Evolutionary conservation across 176 grass and related monocot genomes (phyloP).

Genomic region (Zea luxurians): DNA sequence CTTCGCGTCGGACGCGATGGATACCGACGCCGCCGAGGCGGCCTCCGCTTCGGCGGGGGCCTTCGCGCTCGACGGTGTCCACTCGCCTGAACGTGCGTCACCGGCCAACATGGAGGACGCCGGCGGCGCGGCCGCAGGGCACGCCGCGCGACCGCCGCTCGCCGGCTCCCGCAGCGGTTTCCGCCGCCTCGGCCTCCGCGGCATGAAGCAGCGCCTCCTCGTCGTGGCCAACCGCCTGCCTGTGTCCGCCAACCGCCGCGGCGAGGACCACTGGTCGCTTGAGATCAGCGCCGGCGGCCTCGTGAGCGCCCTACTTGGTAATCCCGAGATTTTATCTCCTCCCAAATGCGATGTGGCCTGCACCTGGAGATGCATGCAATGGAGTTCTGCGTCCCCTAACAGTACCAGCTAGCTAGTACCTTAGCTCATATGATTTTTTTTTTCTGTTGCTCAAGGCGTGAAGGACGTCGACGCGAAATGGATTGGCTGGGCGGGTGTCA

Average conservation of each 20-base stretch:
- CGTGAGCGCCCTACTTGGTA: conserved; percentile 94
- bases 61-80: conserved; percentile 26
- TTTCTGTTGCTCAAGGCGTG: conserved; percentile 51
- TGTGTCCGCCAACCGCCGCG: conserved; percentile 83
- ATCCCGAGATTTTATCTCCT: conserved; percentile 25
- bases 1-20: conserved; percentile 46
- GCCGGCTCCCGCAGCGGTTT: conserved; percentile 40
- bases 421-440: background rate
- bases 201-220: conserved; percentile 95
- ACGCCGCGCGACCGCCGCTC: conserved; percentile 41
- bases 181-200: conserved; percentile 55
- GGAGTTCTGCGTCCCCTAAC: conserved; percentile 3
- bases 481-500: conserved; percentile 99
- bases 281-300: conserved; percentile 96
- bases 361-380: conserved; percentile 24
- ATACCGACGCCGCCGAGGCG: conserved; percentile 36
- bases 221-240: conserved; percentile 95
- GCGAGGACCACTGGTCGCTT: conserved; percentile 88
- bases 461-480: conserved; percentile 98
- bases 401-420: background rate
- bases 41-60: background rate
- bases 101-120: conserved; percentile 41
- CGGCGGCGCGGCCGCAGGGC: conserved; percentile 11
- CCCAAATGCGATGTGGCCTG: conserved; percentile 27
- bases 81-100: background rate